Evolutionary conservation across 2,329 filamentous ascomycete genomes (phyloP), one percentile per base, ranked within the genome.

Genomic region (Aspergillus hortae): DNA sequence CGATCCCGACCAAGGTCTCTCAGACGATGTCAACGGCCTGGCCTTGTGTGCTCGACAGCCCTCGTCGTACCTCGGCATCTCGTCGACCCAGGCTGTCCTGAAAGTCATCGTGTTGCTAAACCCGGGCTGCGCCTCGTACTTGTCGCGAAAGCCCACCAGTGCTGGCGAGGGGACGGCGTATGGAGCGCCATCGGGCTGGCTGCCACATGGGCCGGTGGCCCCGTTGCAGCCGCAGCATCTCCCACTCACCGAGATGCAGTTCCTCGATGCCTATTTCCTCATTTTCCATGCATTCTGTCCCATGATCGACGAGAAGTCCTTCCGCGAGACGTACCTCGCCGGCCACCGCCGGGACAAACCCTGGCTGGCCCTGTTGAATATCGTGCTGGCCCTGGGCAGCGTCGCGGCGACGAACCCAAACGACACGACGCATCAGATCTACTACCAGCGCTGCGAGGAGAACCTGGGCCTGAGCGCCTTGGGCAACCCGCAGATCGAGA

Each of bases 191-290:
- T 56, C 58, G 12, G 48, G 43, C 17, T 65, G 65, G 63, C 61
- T 48, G 57, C 63, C 54, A 60, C 56, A 57, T 14, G 50, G 1
- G 19, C 35, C 35, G 15, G 35, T 17, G 12, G 35, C 35, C 12
- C 35, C 35, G 6, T n/a, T n/a, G 35, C 35, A 17, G 35, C 35
- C 10, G 49, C 76, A 81, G 41, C 75, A 44, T 75, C 81, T 55
- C 51, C 74, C 77, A 80, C 80, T 14, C 65, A 85, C 87, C 59
- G 86, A 85, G 14, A 83, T 87, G 65, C 82, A 82, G 4, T 74
- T 89, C 7, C 82, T 90, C 40, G 84, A 90, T 59, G 85, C 85
- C 15, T 90, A 89, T 67, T 90, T 90, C 67, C 85, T 86, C 59
- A 80, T 85, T 27, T 81, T 88, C 21, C 88, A 90, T 55, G 81